These are phyloP conservation scores for Phaeosphaeria sp. DNA, from an alignment of 2,329 filamentous ascomycete species.

Conservation along the genomic window DNA sequence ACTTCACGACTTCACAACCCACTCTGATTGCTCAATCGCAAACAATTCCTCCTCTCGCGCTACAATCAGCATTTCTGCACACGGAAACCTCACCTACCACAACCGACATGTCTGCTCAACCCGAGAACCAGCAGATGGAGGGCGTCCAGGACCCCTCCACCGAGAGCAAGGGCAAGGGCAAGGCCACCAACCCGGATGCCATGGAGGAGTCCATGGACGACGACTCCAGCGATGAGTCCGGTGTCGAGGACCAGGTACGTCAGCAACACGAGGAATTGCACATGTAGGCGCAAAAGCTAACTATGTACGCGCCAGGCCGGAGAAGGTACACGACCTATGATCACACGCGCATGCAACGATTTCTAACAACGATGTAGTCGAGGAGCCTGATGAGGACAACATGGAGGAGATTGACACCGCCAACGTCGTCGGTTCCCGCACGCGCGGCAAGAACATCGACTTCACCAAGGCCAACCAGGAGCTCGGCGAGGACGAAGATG, in stretches of 20 bases:
- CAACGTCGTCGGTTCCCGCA: conserved; percentile 87
- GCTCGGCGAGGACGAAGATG: conserved; percentile 75
- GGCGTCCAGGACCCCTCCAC: conserved; percentile 51
- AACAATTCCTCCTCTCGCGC: neutral
- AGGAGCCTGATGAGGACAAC: conserved; percentile 75
- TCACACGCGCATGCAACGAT: conserved; percentile 8
- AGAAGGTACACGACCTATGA: conserved; percentile 42
- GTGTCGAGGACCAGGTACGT: conserved; percentile 65
- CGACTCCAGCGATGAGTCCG: conserved; percentile 71
- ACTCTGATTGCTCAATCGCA: conserved; percentile 6
- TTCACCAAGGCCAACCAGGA: conserved; percentile 89
- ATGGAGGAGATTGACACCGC: conserved; percentile 89
- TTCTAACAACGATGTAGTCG: conserved; percentile 53
- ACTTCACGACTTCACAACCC: conserved; percentile 30
- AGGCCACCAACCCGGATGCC: conserved; percentile 69
- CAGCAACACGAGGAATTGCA: neutral
- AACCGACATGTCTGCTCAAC: conserved; percentile 41
- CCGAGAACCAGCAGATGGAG: conserved; percentile 47
- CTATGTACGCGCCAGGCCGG: conserved; percentile 26
- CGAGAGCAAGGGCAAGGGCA: conserved; percentile 85
- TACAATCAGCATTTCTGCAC: neutral
- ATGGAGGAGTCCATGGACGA: conserved; percentile 78
- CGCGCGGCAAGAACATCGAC: conserved; percentile 90
- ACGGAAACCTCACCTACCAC: neutral
- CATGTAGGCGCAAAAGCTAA: conserved; percentile 35